phyloP scores from a whole-genome alignment of 108 stramenopile genomes.

The Chaetoceros tenuissimus region DNA sequence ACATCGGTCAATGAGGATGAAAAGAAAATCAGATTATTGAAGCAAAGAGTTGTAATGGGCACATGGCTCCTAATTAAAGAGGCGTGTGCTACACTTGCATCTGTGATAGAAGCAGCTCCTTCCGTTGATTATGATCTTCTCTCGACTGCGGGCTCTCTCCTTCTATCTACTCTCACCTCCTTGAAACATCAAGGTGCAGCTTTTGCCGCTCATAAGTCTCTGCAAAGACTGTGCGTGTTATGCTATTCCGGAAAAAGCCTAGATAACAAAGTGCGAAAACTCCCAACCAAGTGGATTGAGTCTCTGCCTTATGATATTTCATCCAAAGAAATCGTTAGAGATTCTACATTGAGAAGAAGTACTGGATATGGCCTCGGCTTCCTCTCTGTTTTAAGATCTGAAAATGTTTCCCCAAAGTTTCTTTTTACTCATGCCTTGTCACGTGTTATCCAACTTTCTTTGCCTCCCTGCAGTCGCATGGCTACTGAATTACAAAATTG shows the following conservation, averaged over 20 bases:
- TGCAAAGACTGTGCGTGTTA: constrained; percentile 33
- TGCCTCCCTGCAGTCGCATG: too few species aligned
- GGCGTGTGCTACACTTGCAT: constrained; percentile 29
- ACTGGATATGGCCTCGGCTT: constrained; percentile 66
- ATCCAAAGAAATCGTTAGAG: constrained; percentile 30
- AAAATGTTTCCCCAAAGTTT: constrained; percentile 5
- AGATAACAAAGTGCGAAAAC: constrained; percentile 2
- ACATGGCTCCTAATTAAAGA: constrained; percentile 65
- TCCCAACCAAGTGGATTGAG: constrained; percentile 26
- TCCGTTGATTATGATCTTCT: constrained; percentile 7
- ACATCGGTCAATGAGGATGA: constrained; percentile 15
- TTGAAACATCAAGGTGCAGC: constrained; percentile 69
- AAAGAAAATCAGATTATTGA: constrained; percentile 15
- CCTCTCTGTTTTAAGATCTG: constrained; percentile 45
- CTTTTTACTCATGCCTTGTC: constrained; percentile 21
- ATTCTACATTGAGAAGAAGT: constrained; percentile 54
- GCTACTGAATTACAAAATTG: too few species aligned
- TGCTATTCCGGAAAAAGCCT: constrained; percentile 3
- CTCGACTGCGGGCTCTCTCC: constrained; percentile 21
- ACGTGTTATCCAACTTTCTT: constrained; percentile 20
- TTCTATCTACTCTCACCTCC: constrained; percentile 42
- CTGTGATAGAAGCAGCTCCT: constrained; percentile 8
- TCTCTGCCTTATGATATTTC: constrained; percentile 39
- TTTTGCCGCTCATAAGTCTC: constrained; percentile 44
- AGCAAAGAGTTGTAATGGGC: constrained; percentile 53